Conservation (phyloP, 306 rosid species). For the Sicyos baderoa region DNA sequence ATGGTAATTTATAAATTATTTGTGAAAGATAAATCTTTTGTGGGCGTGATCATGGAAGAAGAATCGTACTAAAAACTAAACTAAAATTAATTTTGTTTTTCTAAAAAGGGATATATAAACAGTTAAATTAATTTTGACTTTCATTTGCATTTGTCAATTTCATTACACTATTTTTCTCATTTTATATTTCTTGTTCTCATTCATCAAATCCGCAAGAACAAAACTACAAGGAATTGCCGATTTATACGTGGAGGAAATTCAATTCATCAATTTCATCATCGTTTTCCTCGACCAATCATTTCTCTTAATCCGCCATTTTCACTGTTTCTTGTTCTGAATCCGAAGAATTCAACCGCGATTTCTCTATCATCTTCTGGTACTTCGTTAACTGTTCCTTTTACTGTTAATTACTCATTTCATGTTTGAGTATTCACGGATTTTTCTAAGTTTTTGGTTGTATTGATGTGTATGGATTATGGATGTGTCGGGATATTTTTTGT, state of each 20-base stretch:
- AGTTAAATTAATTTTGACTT: no score
- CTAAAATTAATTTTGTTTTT: no score
- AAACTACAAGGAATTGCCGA: background rate
- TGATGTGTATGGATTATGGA: conserved; percentile 8
- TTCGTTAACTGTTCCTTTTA: background rate
- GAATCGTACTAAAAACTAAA: no score
- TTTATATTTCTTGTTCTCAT: no score
- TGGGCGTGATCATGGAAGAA: no score
- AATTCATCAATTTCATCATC: background rate
- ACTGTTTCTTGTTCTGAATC: background rate
- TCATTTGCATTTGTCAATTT: no score
- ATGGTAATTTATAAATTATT: no score
- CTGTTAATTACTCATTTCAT: background rate
- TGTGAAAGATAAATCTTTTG: no score
- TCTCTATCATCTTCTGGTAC: conserved; percentile 2
- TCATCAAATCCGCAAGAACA: no score
- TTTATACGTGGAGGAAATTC: conserved; percentile 6
- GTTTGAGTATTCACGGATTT: background rate
- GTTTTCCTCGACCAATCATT: background rate
- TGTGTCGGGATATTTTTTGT: background rate
- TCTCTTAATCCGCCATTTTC: background rate
- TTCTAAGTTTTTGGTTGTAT: background rate
- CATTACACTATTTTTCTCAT: no score
- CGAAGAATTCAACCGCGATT: background rate
- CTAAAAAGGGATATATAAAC: no score